phyloP scores from a whole-genome alignment of 768 basidiomycete genomes.

The Vararia minispora region DNA sequence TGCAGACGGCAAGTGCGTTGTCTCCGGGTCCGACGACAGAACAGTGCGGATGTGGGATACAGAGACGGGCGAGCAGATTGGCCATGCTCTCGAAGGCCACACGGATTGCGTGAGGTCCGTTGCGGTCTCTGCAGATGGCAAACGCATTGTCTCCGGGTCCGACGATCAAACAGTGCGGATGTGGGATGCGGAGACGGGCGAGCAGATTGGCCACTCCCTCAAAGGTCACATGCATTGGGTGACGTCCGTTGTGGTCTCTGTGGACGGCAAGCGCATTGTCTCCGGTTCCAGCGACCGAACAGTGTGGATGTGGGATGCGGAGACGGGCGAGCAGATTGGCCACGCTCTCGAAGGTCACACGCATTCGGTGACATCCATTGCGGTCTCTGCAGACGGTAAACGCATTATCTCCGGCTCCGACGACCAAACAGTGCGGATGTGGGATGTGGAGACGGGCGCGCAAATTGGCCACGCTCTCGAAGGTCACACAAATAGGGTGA shows the following conservation, averaged over 20 bases:
- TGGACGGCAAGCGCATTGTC: conserved; percentile 11
- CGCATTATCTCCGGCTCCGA: conserved; percentile 19
- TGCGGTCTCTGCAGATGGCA: conserved; percentile 9
- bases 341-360: not conserved
- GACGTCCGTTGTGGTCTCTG: conserved; percentile 39
- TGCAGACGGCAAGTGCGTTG: conserved; percentile 3
- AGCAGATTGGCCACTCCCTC: conserved; percentile 22
- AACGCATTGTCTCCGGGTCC: conserved; percentile 15
- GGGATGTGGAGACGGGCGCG: conserved; percentile 23
- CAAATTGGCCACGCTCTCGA: conserved; percentile 23
- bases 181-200: conserved; percentile 29
- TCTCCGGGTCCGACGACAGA: conserved; percentile 1
- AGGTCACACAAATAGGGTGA: conserved; percentile 39
- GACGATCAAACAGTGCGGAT: conserved; percentile 38
- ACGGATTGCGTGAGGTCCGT: not conserved
- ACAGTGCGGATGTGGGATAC: conserved; percentile 7
- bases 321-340: not conserved
- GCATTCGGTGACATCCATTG: not conserved
- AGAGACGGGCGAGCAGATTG: not conserved
- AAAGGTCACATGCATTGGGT: conserved; percentile 39
- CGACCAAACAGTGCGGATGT: conserved; percentile 38
- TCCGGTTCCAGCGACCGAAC: conserved; percentile 2
- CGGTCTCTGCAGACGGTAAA: conserved; percentile 11
- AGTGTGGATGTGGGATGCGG: conserved; percentile 6
- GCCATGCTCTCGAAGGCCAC: conserved; percentile 1